A percentile compares a stretch with the other conserved stretches of the same genome.
Evolutionary conservation across 495 filamentous ascomycete genomes (phyloP).

Genomic region (Entonaema liquescens): DNA sequence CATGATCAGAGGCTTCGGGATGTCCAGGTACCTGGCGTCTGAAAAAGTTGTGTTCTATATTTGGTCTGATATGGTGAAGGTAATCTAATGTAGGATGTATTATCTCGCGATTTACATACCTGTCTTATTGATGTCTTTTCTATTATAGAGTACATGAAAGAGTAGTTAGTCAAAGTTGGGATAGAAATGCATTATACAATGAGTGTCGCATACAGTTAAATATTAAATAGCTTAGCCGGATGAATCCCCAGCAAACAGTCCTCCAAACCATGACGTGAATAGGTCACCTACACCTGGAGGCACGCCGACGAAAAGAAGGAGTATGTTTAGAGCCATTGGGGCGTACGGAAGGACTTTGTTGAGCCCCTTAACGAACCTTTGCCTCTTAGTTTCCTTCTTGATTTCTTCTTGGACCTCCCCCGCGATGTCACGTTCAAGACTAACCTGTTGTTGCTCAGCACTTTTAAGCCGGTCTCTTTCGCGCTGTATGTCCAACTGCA

Average conservation of each 20-base stretch:
- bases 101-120: background rate
- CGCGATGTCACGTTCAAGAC: background rate
- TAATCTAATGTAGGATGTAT: background rate
- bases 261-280: background rate
- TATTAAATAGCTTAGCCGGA: background rate
- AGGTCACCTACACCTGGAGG: background rate
- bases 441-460: slow-evolving; percentile 2
- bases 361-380: slow-evolving; percentile 2
- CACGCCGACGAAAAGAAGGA: slow-evolving; percentile 1
- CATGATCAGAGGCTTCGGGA: too few species aligned
- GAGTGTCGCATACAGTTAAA: background rate
- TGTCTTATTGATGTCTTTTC: background rate
- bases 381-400: background rate
- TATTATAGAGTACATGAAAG: background rate
- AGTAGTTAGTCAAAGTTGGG: background rate
- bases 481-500: background rate
- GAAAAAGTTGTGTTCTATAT: too few species aligned
- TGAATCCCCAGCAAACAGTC: background rate
- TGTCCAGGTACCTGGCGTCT: too few species aligned
- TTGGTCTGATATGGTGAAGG: too few species aligned
- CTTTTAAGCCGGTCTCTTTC: background rate
- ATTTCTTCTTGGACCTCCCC: slow-evolving; percentile 1
- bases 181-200: background rate
- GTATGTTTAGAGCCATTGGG: slow-evolving; percentile 1
- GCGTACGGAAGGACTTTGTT: background rate